Evolutionary conservation across 371 early-diverging fungal genomes (phyloP).

Genomic region (Umbelopsis sp.): DNA sequence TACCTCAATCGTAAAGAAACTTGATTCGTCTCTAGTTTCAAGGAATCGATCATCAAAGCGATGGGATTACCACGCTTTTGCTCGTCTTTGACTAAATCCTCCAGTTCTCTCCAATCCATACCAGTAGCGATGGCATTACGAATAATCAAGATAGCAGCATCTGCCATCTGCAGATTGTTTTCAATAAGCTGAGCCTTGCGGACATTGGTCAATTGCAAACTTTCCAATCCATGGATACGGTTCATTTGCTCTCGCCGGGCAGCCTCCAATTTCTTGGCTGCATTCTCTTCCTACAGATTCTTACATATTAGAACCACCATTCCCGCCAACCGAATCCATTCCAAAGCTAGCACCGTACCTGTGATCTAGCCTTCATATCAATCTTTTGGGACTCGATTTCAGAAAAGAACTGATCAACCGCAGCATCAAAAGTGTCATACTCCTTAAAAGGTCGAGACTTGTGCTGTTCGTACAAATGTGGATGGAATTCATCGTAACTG

Average conservation of each 20-base stretch:
- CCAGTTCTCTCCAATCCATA: conserved; percentile 96
- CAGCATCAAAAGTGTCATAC: conserved; percentile 77
- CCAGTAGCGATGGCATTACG: conserved; percentile 88
- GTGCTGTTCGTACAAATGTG: conserved; percentile 80
- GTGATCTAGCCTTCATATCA: conserved; percentile 66
- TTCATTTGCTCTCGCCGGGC: conserved; percentile 80
- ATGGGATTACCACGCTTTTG: conserved; percentile 78
- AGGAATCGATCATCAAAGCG: conserved; percentile 70
- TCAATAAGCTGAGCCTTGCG: conserved; percentile 86
- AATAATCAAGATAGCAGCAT: conserved; percentile 84
- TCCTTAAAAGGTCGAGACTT: conserved; percentile 51
- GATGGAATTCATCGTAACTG: conserved; percentile 90
- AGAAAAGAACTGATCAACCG: conserved; percentile 93
- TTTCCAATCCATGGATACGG: conserved; percentile 75
- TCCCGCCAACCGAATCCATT: neutral
- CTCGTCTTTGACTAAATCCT: conserved; percentile 85
- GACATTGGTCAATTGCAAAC: conserved; percentile 65
- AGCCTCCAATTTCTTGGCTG: conserved; percentile 81
- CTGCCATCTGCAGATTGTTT: conserved; percentile 79
- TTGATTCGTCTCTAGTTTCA: conserved; percentile 78
- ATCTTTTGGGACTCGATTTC: conserved; percentile 89
- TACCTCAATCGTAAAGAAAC: conserved; percentile 64
- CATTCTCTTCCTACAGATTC: conserved; percentile 65
- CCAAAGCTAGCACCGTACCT: conserved; percentile 26
- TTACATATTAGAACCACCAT: neutral